A percentile compares a stretch with the other conserved stretches of the same genome.
These are phyloP conservation scores for Chlorencoelia australis DNA, from an alignment of 2,329 filamentous ascomycete species.

Conservation along the genomic window DNA sequence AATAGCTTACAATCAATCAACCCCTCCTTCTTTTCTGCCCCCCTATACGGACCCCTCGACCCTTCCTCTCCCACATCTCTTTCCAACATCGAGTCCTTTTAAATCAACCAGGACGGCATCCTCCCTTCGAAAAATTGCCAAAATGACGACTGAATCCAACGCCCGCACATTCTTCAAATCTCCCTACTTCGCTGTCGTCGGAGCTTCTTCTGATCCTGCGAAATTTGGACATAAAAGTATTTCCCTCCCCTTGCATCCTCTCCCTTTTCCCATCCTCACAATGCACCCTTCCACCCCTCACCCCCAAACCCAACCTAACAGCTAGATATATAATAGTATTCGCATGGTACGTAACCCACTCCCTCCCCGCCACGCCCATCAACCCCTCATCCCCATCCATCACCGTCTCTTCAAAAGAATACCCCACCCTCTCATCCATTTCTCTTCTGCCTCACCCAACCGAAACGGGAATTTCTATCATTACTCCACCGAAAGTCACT, in stretches of 20 bases:
- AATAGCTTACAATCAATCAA: no score
- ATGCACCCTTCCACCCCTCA: background rate
- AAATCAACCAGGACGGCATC: no score
- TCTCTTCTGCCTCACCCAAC: constrained; percentile 53
- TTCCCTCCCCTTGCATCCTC: no score
- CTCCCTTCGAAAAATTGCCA: no score
- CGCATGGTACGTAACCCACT: constrained; percentile 74
- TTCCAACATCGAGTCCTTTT: background rate
- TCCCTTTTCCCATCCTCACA: background rate
- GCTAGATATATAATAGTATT: constrained; percentile 50
- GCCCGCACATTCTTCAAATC: constrained; percentile 73
- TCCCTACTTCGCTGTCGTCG: constrained; percentile 75
- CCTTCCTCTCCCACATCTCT: background rate
- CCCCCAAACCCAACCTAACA: constrained; percentile 4
- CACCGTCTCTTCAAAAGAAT: constrained; percentile 41
- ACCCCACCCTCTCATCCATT: constrained; percentile 42
- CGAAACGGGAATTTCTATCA: constrained; percentile 70
- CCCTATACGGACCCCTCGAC: background rate
- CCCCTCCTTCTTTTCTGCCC: no score
- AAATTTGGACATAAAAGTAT: constrained; percentile 53
- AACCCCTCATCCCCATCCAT: constrained; percentile 65
- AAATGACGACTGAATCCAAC: constrained; percentile 58
- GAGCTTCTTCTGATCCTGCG: constrained; percentile 71
- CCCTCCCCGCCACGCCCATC: constrained; percentile 69
- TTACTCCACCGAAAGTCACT: constrained; percentile 76